These are phyloP conservation scores for Kodamaea kaohsiungensis DNA, from an alignment of 805 yeast genomes.

Conservation along the genomic window DNA sequence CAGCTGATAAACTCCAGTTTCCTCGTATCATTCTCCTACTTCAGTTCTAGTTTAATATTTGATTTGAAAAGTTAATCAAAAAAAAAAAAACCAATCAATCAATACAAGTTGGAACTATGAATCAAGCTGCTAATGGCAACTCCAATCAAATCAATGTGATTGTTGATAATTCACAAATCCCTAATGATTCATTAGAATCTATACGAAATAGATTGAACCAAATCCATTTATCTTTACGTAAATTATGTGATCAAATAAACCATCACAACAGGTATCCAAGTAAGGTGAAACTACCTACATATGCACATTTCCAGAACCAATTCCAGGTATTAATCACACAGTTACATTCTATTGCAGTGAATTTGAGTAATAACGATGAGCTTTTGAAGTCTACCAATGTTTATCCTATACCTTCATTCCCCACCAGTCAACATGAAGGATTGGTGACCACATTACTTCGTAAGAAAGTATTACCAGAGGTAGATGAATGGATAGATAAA, in stretches of 20 bases:
- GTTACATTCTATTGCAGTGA: conserved; percentile 70
- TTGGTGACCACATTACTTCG: conserved; percentile 80
- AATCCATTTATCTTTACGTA: conserved; percentile 41
- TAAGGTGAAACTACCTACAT: conserved; percentile 40
- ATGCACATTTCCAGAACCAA: conserved; percentile 78
- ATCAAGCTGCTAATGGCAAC: conserved; percentile 6
- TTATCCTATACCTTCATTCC: conserved; percentile 82
- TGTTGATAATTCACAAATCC: conserved; percentile 23
- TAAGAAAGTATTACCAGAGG: conserved; percentile 88
- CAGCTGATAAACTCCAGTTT: conserved; percentile 38
- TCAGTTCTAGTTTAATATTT: not conserved
- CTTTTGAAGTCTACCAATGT: conserved; percentile 67
- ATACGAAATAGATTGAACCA: conserved; percentile 43
- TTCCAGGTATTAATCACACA: conserved; percentile 83
- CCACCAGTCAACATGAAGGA: conserved; percentile 81
- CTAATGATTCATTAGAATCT: conserved; percentile 41
- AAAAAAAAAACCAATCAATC: conserved; percentile 1
- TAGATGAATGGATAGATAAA: conserved; percentile 73
- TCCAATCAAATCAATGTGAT: not conserved
- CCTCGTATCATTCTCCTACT: conserved; percentile 23
- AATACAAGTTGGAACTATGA: not conserved
- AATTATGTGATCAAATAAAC: conserved; percentile 37
- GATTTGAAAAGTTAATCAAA: not conserved
- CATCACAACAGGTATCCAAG: conserved; percentile 38
- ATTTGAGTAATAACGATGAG: conserved; percentile 62